Evolutionary conservation across 768 basidiomycete genomes (phyloP), one percentile per base, ranked within the genome.

Genomic region (Suillus spraguei): DNA sequence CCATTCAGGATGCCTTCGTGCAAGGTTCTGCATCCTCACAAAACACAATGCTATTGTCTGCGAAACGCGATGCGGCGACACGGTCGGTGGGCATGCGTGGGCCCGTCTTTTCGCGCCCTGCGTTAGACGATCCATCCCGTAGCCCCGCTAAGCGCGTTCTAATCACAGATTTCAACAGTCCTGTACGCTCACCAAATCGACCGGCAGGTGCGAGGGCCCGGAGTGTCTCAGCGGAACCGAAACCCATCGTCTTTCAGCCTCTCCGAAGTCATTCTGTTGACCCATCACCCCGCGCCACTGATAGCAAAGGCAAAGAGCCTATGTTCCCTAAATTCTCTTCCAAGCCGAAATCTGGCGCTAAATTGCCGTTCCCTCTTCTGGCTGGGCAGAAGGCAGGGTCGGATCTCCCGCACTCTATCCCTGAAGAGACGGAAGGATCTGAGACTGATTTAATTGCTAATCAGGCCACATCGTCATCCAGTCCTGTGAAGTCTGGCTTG

Each of bases 1-100:
- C 84, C 17, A 80, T 90, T 7, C 74, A 80, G 44, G 74, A 85
- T 65, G 85, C 83, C 3, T 74, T 86, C 63, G 74, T 77, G 9
- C 78, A 81, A 50, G 85, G 85, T 5, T 80, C 81, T 61, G 69
- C 83, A 24, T 86, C 86, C 0, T 77, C 82, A 3, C 76, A 80
- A 64, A 86, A 83, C 66, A 77, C 77, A 5, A 70, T 73, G 44
- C 79, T 78, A 32, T 67, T 81, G 16, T 73, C 76, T 52, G 60
- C 62, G 11, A 63, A 44, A 17, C 63, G 71, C 39, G 75, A 74
- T 13, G 67, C 62, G n/a, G 52, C 62, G 63, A 65, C 67, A 7
- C 68, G 66, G 39, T 67, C 67, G 50, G 24, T 52, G 58, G 56
- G 59, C 11, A 62, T 63, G 16, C 60, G 65, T 56, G 41, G 74